phyloP scores from a whole-genome alignment of 2,329 filamentous ascomycete species.

The Colletotrichum magnum region DNA sequence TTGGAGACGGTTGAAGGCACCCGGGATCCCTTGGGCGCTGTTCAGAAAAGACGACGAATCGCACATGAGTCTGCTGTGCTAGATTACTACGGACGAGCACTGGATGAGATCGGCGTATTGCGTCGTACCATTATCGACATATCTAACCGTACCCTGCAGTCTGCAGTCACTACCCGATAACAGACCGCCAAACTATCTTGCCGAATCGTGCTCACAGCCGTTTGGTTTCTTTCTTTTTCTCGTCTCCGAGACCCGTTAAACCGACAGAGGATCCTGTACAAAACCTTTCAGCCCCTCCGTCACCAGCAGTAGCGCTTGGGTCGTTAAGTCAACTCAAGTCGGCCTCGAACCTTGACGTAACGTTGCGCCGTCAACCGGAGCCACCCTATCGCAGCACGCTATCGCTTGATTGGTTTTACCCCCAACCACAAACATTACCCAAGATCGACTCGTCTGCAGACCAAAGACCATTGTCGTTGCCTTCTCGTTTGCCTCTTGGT shows the following conservation, averaged over 20 bases:
- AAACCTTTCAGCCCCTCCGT: slow-evolving; percentile 30
- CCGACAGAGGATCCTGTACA: slow-evolving; percentile 14
- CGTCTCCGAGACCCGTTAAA: not conserved
- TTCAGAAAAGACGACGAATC: slow-evolving; percentile 15
- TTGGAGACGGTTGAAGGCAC: slow-evolving; percentile 22
- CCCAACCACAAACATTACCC: slow-evolving; percentile 33
- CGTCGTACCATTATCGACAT: slow-evolving; percentile 18
- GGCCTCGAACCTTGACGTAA: slow-evolving; percentile 35
- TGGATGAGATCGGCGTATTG: slow-evolving; percentile 6
- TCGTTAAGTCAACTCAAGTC: slow-evolving; percentile 15
- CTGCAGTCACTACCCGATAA: not conserved
- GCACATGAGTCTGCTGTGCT: not conserved
- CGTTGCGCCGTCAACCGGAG: slow-evolving; percentile 28
- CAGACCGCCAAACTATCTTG: no score
- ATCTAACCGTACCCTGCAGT: slow-evolving; percentile 1
- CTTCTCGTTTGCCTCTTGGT: slow-evolving; percentile 16
- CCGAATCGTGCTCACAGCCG: not conserved
- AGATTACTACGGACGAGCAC: slow-evolving; percentile 9
- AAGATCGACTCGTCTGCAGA: not conserved
- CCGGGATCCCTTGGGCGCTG: slow-evolving; percentile 14
- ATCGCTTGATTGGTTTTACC: slow-evolving; percentile 12
- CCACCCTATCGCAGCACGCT: slow-evolving; percentile 16
- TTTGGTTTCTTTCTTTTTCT: slow-evolving; percentile 3
- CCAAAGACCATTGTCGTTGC: not conserved
- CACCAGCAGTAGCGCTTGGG: slow-evolving; percentile 20